Base-by-base conservation (phyloP, 768 basidiomycete genomes). In the Leccinum broughii region DNA sequence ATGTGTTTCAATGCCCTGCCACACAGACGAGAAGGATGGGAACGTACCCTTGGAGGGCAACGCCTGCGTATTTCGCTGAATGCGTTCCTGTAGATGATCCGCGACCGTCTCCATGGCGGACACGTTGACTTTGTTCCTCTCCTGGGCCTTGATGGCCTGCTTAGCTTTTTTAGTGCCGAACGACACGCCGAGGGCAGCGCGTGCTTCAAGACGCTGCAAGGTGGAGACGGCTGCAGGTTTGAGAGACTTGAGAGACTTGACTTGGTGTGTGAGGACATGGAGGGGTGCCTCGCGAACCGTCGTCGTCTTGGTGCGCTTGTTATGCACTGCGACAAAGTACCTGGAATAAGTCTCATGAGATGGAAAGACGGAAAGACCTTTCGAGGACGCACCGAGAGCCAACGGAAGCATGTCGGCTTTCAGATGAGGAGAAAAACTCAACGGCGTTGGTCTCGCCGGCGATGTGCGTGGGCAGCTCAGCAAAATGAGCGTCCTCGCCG, bases 81-180 rank as follows among this genome's bases (percentile, higher is more conserved):
- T 95, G 51, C 87, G 83, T 34, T 89, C 85, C 81, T 93, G 90
- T 61, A 99, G 78, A 74, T 91, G 87, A 58, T 82, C 83, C 65
- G 87, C 87, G 41, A 93, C 92, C 9, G 85, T 85, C 71, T 91
- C 84, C 90, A 97, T 95, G 3, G 93, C 93, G 59, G 81, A 78
- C 20, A 91, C 85, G 76, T 97, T 94, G 39, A 99, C 87, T 72
- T 86, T 87, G 76, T 95, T 96, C 64, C 96, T 84, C 75, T 95
- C 94, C 57, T 83, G 84, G 4, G 93, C 90, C 56, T 85, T 84
- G 69, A 98, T 95, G 30, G 85, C 87, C 9, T 85, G 84, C 73
- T 93, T 90, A 50, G 94, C 93, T 72, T 97, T 98, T 77, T 94
- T 92, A 26, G 95, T 96, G 22, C 96, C 96, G 64, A 99, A 99